Conservation (phyloP, 225 moss, liverwort and hornwort species). For the Bryoerythrophyllum caledonicum region DNA sequence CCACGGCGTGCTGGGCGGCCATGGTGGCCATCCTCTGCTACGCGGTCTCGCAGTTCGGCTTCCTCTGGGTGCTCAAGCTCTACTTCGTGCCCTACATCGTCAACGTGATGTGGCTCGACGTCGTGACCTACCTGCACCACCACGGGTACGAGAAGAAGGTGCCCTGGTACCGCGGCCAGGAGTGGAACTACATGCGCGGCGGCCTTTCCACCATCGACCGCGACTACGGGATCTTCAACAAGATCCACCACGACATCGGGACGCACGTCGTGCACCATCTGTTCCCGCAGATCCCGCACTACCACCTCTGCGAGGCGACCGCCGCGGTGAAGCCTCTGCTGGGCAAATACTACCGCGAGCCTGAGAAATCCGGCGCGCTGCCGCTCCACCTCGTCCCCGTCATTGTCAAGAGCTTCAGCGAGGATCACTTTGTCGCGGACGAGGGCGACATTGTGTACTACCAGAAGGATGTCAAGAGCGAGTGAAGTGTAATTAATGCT, state of each 20-base stretch:
- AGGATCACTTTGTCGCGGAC: slow-evolving; percentile 60
- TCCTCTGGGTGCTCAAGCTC: slow-evolving; percentile 51
- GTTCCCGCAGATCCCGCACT: slow-evolving; percentile 58
- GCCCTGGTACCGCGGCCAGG: slow-evolving; percentile 71
- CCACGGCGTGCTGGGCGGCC: slow-evolving; percentile 50
- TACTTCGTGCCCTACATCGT: slow-evolving; percentile 57
- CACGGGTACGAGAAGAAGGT: slow-evolving; percentile 63
- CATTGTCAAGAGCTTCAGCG: slow-evolving; percentile 42
- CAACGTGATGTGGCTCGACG: slow-evolving; percentile 50
- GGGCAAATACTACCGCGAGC: slow-evolving; percentile 47
- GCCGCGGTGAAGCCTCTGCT: slow-evolving; percentile 51
- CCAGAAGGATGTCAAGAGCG: slow-evolving; percentile 31
- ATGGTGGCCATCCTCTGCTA: slow-evolving; percentile 35
- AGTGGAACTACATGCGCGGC: slow-evolving; percentile 64
- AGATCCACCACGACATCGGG: slow-evolving; percentile 55
- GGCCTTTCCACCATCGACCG: slow-evolving; percentile 65
- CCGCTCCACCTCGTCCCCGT: slow-evolving; percentile 48
- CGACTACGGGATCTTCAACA: slow-evolving; percentile 51
- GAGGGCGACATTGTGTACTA: slow-evolving; percentile 60
- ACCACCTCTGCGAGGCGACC: slow-evolving; percentile 53
- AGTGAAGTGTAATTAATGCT: not conserved
- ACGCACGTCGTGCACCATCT: slow-evolving; percentile 59
- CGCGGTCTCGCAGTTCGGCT: slow-evolving; percentile 12
- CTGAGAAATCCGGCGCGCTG: slow-evolving; percentile 42
- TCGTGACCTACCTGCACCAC: slow-evolving; percentile 65